phyloP scores from a whole-genome alignment of 1,284 basidiomycete genomes.

The Ceratobasidium sp. region DNA sequence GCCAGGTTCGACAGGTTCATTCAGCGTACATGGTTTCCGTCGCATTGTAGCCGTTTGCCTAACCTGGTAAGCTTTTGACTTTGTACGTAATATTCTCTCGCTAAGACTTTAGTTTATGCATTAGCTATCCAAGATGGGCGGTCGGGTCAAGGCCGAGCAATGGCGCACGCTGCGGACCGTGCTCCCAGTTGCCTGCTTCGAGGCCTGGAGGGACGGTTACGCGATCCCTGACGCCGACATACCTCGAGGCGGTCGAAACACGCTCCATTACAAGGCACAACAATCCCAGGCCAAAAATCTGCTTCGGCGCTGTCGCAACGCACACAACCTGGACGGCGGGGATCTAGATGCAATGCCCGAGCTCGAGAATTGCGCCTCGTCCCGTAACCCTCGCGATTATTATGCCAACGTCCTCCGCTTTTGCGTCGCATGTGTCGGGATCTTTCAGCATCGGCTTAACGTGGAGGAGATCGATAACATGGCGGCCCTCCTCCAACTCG shows the following conservation, averaged over 20 bases:
- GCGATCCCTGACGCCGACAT: neutral
- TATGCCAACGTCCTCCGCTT: slow-evolving; percentile 7
- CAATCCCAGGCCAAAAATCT: neutral
- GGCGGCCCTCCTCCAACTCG: neutral
- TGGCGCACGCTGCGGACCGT: neutral
- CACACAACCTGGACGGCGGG: neutral
- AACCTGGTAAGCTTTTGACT: neutral
- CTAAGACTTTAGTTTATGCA: too few relatives aligned
- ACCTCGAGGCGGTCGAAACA: neutral
- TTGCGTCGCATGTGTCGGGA: neutral
- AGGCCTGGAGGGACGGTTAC: slow-evolving; percentile 3
- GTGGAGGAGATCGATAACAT: neutral
- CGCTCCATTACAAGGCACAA: neutral
- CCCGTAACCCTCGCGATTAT: neutral
- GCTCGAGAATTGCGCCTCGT: neutral
- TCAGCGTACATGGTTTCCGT: slow-evolving; percentile 12
- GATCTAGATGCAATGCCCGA: neutral
- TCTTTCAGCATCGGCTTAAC: neutral
- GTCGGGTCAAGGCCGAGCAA: slow-evolving; percentile 26
- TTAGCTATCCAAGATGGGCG: neutral
- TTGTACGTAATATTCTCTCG: neutral
- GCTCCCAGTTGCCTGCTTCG: neutral
- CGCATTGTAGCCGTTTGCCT: neutral
- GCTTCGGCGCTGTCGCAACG: neutral
- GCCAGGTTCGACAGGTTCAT: neutral